Conservation (phyloP, 2,329 filamentous ascomycete genomes). For the Aphanocladium album region DNA sequence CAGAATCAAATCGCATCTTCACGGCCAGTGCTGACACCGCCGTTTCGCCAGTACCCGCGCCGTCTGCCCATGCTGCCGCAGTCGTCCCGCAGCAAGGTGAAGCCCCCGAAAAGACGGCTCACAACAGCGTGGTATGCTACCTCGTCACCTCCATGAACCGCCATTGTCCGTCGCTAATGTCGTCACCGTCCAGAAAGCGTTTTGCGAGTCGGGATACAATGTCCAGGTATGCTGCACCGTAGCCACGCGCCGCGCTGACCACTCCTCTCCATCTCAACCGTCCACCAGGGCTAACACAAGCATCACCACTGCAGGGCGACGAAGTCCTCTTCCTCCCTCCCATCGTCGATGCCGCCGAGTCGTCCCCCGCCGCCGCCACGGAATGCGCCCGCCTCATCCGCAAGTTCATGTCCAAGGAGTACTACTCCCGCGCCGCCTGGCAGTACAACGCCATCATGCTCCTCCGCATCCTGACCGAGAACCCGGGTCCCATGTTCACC, state of each 20-base stretch:
- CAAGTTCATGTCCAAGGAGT: constrained; percentile 73
- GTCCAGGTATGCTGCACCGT: constrained; percentile 42
- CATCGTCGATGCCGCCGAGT: constrained; percentile 93
- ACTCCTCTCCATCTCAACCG: too few relatives aligned
- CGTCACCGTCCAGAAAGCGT: constrained; percentile 56
- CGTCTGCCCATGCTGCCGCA: neutral
- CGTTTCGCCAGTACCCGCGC: neutral
- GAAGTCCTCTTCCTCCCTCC: constrained; percentile 89
- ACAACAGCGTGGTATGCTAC: constrained; percentile 58
- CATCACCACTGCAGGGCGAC: constrained; percentile 60
- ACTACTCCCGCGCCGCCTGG: constrained; percentile 58
- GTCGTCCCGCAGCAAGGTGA: constrained; percentile 33
- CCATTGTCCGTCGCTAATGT: neutral
- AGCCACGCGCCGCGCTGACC: too few relatives aligned
- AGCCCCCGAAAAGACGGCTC: constrained; percentile 62
- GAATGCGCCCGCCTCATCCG: constrained; percentile 77
- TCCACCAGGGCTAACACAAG: too few relatives aligned
- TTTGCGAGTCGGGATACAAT: constrained; percentile 70
- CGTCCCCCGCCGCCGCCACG: constrained; percentile 77
- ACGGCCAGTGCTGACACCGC: constrained; percentile 9
- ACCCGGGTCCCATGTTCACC: constrained; percentile 88
- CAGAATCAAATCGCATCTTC: neutral
- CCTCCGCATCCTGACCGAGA: constrained; percentile 83
- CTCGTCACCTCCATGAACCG: neutral
- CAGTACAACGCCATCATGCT: constrained; percentile 98